Percentiles rank a stretch among this genome's conserved stretches.
Conservation (phyloP, 2,329 filamentous ascomycete genomes). For the Phaeosphaeria sp. region DNA sequence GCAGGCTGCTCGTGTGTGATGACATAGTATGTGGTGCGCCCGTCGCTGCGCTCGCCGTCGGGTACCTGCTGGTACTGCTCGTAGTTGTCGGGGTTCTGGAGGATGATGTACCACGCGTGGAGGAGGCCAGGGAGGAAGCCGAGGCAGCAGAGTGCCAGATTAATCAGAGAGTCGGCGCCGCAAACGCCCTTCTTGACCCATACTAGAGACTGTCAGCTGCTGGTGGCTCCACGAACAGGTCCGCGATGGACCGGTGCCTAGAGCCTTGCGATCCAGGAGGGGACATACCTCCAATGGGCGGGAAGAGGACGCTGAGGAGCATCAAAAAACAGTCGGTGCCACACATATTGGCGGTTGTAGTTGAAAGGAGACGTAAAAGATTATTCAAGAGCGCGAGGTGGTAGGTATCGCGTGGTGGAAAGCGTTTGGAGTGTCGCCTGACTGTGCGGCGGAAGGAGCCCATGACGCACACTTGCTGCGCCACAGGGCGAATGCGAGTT, state of each 20-base stretch:
- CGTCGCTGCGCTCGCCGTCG: conserved; percentile 58
- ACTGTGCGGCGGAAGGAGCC: not conserved
- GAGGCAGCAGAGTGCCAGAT: conserved; percentile 79
- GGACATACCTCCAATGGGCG: conserved; percentile 61
- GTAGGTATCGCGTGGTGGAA: not conserved
- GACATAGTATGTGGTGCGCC: conserved; percentile 35
- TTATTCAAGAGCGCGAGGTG: not conserved
- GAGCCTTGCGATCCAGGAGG: conserved; percentile 8
- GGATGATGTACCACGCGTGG: conserved; percentile 98
- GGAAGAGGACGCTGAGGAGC: conserved; percentile 67
- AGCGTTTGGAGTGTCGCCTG: conserved; percentile 5
- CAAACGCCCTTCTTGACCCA: conserved; percentile 98
- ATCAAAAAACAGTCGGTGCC: conserved; percentile 66
- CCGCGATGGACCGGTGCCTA: conserved; percentile 17
- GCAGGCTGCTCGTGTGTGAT: conserved; percentile 47
- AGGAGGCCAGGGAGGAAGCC: conserved; percentile 78
- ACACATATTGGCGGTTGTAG: conserved; percentile 57
- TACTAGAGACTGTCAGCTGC: conserved; percentile 60
- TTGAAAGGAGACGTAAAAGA: not conserved
- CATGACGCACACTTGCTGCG: conserved; percentile 3
- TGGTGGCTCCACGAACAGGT: conserved; percentile 1
- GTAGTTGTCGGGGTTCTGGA: conserved; percentile 78
- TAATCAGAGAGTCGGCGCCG: conserved; percentile 90
- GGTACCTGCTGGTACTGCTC: conserved; percentile 66
- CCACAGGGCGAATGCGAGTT: not conserved